Conservation (phyloP, 331 rosid genomes). For the Erythrophleum ivorense region DNA sequence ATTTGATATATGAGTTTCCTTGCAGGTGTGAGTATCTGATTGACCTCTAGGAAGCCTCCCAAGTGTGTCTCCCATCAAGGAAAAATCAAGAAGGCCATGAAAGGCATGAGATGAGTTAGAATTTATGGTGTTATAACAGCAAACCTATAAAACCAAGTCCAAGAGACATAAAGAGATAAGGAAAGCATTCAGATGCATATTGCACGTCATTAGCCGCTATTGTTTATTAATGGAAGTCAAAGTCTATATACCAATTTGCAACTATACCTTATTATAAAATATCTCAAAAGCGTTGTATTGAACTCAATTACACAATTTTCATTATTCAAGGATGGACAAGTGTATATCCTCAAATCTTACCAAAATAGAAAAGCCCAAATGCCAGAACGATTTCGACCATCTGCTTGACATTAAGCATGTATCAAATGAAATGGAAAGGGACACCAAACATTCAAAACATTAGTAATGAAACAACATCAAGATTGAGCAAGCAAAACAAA, state of each 20-base stretch:
- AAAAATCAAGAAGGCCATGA: too few species aligned
- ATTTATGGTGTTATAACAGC: too few species aligned
- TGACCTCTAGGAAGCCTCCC: too few species aligned
- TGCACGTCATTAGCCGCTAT: background rate
- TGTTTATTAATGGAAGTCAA: background rate
- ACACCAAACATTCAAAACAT: background rate
- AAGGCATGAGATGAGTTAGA: too few species aligned
- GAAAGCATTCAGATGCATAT: background rate
- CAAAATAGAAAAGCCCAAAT: constrained; percentile 7
- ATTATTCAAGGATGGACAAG: background rate
- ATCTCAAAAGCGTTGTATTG: too few species aligned
- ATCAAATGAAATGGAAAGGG: constrained; percentile 11
- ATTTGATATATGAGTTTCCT: too few species aligned
- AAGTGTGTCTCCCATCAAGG: too few species aligned
- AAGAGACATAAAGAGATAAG: too few species aligned
- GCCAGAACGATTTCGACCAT: background rate
- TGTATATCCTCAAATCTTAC: constrained; percentile 1
- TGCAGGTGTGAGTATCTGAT: too few species aligned
- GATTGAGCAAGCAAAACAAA: constrained; percentile 10
- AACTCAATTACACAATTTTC: background rate
- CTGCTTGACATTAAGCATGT: background rate
- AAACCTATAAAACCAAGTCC: background rate
- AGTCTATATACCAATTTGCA: background rate
- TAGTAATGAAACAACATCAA: background rate
- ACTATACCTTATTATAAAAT: background rate